Evolutionary conservation across 2,329 filamentous ascomycete genomes (phyloP), one percentile per base, ranked within the genome.

Genomic region (Boeremia exigua): DNA sequence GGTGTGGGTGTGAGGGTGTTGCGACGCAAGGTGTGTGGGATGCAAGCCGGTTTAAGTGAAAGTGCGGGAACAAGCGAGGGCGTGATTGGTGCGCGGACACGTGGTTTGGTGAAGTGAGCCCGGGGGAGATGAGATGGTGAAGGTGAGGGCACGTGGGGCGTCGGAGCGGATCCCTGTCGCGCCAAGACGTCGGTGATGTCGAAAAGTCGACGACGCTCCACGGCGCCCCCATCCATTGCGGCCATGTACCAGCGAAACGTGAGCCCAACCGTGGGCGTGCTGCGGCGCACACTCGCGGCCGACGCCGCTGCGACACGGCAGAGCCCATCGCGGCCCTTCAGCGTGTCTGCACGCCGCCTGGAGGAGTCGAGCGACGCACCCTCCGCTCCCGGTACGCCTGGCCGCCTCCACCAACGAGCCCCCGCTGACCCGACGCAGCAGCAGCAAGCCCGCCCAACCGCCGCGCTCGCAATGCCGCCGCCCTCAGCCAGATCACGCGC

Each of bases 191-290:
- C 40, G 23, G 48, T 38, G 52, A 65, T 49, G 15, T 65, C 61
- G 62, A 70, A 73, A 72, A 65, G 66, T 72, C 66, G 56, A 59
- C 52, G 54, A 60, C 60, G 28, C 51, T 60, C 43, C 37, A 50
- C 36, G 29, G 33, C 17, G 32, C 36, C 54, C 19, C 40, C 59
- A 63, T 64, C 59, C 51, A 60, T 61, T 54, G 56, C 61, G 61
- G 60, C 59, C 66, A 75, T 75, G 73, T 69, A 70, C 53, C 70
- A 71, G 56, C 70, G 66, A 62, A 66, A 68, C 47, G 57, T 72
- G 52, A 70, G 67, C 69, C 67, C 72, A n/a, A 69, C 73, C 51
- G 60, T 71, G 65, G 70, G 71, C 54, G 60, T 61, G 15, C 54
- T 74, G 44, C 48, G 67, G 54, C 67, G 67, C 36, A 64, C 62